These are phyloP conservation scores for Epithemia pelagica DNA, from an alignment of 108 stramenopile species.

Conservation along the genomic window DNA sequence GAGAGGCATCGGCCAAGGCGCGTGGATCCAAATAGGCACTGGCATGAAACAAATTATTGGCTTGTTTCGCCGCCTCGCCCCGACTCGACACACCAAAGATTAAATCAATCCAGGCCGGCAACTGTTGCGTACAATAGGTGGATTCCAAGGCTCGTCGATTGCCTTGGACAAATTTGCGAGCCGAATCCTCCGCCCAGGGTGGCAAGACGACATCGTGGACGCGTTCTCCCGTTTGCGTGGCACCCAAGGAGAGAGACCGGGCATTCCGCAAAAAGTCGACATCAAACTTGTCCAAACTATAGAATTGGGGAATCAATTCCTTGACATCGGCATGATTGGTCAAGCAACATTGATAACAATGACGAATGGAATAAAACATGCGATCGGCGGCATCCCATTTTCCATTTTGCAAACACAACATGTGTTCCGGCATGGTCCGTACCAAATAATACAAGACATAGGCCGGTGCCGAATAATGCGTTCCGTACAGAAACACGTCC, in stretches of 20 bases:
- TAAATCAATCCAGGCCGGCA: constrained; percentile 97
- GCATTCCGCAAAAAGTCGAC: constrained; percentile 91
- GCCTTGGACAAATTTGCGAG: constrained; percentile 84
- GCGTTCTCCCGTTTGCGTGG: constrained; percentile 79
- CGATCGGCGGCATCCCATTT: constrained; percentile 97
- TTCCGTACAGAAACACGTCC: constrained; percentile 90
- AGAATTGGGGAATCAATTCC: constrained; percentile 97
- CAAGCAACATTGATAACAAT: constrained; percentile 74
- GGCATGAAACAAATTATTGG: constrained; percentile 86
- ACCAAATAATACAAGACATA: constrained; percentile 97
- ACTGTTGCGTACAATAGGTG: constrained; percentile 65
- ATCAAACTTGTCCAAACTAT: constrained; percentile 48
- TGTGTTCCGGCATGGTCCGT: constrained; percentile 92
- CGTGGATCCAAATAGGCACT: constrained; percentile 76
- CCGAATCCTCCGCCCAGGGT: constrained; percentile 75
- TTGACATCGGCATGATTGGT: constrained; percentile 95
- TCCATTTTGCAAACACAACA: constrained; percentile 96
- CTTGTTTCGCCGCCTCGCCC: constrained; percentile 77
- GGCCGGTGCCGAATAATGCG: constrained; percentile 95
- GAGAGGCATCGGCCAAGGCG: constrained; percentile 52
- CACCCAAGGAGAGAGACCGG: constrained; percentile 87
- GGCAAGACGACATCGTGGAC: constrained; percentile 88
- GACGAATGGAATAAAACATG: constrained; percentile 77
- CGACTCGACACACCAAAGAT: constrained; percentile 92
- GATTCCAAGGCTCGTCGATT: constrained; percentile 92